phyloP scores from a whole-genome alignment of 2,329 filamentous ascomycete genomes.

The Exophiala phaeomuriformis region DNA sequence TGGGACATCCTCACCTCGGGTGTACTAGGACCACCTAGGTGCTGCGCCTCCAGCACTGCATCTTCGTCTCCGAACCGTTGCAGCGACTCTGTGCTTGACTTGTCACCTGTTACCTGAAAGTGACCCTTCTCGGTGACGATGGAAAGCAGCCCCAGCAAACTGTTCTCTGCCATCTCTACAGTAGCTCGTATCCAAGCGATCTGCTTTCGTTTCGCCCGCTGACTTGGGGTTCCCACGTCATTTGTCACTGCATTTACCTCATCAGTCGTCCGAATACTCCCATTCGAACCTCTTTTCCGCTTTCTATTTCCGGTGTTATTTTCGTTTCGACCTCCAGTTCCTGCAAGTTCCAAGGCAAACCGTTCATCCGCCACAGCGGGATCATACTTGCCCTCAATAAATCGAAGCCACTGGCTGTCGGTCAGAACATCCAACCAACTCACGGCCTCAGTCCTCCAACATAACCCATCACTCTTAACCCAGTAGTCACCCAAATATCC shows the following conservation, averaged over 20 bases:
- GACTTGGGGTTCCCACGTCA: not conserved
- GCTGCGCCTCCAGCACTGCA: slow-evolving; percentile 2
- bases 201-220: slow-evolving; percentile 4
- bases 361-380: slow-evolving; percentile 1
- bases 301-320: not conserved
- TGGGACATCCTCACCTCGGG: not conserved
- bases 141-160: not conserved
- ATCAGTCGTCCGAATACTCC: not conserved
- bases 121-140: not conserved
- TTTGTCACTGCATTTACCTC: not conserved
- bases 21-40: not conserved
- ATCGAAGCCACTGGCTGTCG: slow-evolving; percentile 7
- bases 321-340: not conserved
- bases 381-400: slow-evolving; percentile 10
- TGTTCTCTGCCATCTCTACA: slow-evolving; percentile 1
- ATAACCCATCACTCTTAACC: slow-evolving; percentile 11
- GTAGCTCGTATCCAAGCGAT: slow-evolving; percentile 2
- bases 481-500: slow-evolving; percentile 20
- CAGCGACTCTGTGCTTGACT: too few species aligned
- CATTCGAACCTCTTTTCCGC: not conserved
- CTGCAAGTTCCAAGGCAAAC: not conserved
- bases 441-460: slow-evolving; percentile 20
- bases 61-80: slow-evolving; percentile 6
- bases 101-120: not conserved
- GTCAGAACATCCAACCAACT: slow-evolving; percentile 13